A percentile compares a stretch with the other conserved stretches of the same genome.
Evolutionary conservation across 2,329 filamentous ascomycete genomes (phyloP).

Genomic region (Exserohilum rostratum): DNA sequence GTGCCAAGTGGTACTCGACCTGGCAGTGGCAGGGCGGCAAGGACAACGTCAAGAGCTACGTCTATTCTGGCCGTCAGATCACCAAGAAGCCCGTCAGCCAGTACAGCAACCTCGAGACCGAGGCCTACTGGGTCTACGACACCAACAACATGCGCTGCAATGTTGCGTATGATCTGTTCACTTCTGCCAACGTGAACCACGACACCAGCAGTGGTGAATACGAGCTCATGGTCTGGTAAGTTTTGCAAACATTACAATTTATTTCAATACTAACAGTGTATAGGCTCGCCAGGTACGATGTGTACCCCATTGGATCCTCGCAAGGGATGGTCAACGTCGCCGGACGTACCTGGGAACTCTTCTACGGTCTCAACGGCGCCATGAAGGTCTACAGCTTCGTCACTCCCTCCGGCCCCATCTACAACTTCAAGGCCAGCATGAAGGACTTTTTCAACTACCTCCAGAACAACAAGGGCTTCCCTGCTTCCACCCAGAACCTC

Average conservation of each 20-base stretch:
- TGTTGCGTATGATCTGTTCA: slow-evolving; percentile 38
- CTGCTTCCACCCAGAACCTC: slow-evolving; percentile 25
- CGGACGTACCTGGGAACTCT: slow-evolving; percentile 62
- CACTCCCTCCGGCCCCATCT: slow-evolving; percentile 41
- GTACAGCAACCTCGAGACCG: slow-evolving; percentile 27
- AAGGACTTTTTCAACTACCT: slow-evolving; percentile 64
- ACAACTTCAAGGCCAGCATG: slow-evolving; percentile 62
- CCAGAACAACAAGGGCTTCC: slow-evolving; percentile 54
- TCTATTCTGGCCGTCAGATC: slow-evolving; percentile 27
- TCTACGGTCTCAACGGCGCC: slow-evolving; percentile 62
- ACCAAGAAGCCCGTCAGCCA: slow-evolving; percentile 23
- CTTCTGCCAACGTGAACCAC: slow-evolving; percentile 27
- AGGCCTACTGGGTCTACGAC: slow-evolving; percentile 29
- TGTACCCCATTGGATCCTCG: slow-evolving; percentile 27
- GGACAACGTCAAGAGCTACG: slow-evolving; percentile 35
- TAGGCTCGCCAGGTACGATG: slow-evolving; percentile 25
- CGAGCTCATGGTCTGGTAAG: slow-evolving; percentile 35
- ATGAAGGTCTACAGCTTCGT: slow-evolving; percentile 68
- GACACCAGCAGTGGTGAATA: slow-evolving; percentile 33
- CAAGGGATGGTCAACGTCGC: slow-evolving; percentile 51
- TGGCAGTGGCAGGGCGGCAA: slow-evolving; percentile 29
- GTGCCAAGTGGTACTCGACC: slow-evolving; percentile 22
- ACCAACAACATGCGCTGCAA: slow-evolving; percentile 25
- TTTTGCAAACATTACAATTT: neutral
- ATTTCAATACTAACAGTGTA: neutral